Conservation (phyloP, 2,329 filamentous ascomycete species). For the Fonsecaea pedrosoi region DNA sequence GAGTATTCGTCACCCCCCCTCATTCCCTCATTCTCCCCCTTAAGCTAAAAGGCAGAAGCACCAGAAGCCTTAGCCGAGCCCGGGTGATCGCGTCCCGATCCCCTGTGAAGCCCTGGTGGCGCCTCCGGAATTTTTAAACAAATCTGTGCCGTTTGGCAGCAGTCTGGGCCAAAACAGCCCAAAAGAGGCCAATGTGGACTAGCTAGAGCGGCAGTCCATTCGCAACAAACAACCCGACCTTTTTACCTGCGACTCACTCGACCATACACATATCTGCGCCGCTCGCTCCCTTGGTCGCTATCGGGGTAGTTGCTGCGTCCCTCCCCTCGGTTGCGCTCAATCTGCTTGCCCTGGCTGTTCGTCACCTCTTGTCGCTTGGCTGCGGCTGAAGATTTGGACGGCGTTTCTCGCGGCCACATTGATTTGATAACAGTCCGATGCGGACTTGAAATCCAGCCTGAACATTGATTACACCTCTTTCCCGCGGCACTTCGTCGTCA, state of each 20-base stretch:
- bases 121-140: slow-evolving; percentile 1
- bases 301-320: background rate
- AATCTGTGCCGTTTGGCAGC: slow-evolving; percentile 7
- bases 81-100: slow-evolving; percentile 1
- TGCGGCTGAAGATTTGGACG: background rate
- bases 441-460: background rate
- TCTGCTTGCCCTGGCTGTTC: background rate
- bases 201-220: slow-evolving; percentile 2
- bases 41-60: background rate
- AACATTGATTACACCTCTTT: background rate
- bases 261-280: background rate
- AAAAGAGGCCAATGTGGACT: background rate
- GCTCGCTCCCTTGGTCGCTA: background rate
- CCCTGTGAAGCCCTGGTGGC: background rate
- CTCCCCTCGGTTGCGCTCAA: background rate
- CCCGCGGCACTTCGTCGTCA: background rate
- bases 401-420: background rate
- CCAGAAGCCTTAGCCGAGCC: slow-evolving; percentile 6
- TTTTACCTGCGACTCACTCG: background rate
- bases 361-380: slow-evolving; percentile 8
- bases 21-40: background rate
- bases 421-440: background rate
- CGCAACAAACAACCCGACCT: slow-evolving; percentile 5
- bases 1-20: background rate
- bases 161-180: slow-evolving; percentile 2